Evolutionary conservation across 108 stramenopile genomes (phyloP).

Genomic region (Licmophora abbreviata): DNA sequence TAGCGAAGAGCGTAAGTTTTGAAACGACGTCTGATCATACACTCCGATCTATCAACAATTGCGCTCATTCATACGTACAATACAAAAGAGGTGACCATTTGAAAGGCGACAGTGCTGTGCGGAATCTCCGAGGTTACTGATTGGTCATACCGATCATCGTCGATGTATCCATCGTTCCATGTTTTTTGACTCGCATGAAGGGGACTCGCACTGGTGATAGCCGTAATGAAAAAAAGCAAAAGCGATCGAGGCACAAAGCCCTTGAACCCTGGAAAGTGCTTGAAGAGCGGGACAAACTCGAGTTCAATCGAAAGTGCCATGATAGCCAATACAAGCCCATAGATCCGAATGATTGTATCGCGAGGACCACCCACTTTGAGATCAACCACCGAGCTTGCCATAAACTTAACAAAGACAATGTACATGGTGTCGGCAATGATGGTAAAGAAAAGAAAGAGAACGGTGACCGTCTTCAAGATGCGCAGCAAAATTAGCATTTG

Average conservation of each 20-base stretch:
- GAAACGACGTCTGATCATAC: background rate
- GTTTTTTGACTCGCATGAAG: slow-evolving; percentile 13
- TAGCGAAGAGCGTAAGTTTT: background rate
- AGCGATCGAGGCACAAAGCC: slow-evolving; percentile 49
- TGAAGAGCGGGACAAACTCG: slow-evolving; percentile 27
- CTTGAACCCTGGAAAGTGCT: slow-evolving; percentile 55
- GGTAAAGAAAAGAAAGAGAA: slow-evolving; percentile 52
- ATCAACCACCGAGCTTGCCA: slow-evolving; percentile 18
- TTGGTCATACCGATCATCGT: slow-evolving; percentile 18
- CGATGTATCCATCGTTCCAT: slow-evolving; percentile 11
- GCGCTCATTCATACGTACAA: slow-evolving; percentile 58
- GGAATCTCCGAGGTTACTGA: slow-evolving; percentile 29
- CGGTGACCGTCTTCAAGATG: slow-evolving; percentile 59
- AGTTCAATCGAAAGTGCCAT: slow-evolving; percentile 61
- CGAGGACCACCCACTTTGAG: slow-evolving; percentile 46
- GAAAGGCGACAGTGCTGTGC: slow-evolving; percentile 60
- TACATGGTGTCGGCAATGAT: slow-evolving; percentile 53
- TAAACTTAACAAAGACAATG: slow-evolving; percentile 54
- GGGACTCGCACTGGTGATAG: slow-evolving; percentile 50
- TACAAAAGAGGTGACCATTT: slow-evolving; percentile 60
- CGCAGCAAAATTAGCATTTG: slow-evolving; percentile 56
- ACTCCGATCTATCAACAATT: background rate
- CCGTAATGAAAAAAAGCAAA: slow-evolving; percentile 56
- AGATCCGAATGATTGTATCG: slow-evolving; percentile 58
- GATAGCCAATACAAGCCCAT: slow-evolving; percentile 34